These are phyloP conservation scores for Cymbopogon citratus DNA, from an alignment of 176 grass and related monocot genomes.

Conservation along the genomic window DNA sequence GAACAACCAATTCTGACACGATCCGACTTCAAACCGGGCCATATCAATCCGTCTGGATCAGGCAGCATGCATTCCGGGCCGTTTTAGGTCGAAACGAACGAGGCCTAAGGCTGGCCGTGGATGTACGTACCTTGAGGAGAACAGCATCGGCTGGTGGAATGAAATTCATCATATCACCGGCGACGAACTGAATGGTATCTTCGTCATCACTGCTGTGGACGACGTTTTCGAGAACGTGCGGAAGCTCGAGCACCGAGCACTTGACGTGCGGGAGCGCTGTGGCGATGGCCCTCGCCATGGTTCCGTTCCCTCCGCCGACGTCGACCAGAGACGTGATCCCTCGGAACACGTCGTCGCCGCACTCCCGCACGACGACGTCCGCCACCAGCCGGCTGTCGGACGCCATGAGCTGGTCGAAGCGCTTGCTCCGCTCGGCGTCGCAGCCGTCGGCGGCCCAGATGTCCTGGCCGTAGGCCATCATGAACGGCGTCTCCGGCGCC, in stretches of 20 bases:
- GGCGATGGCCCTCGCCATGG: neutral
- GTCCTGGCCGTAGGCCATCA: neutral
- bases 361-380: neutral
- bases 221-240: neutral
- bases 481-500: too few species aligned
- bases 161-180: conserved; percentile 25
- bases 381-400: conserved; percentile 4
- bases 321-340: neutral
- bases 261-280: neutral
- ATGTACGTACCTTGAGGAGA: neutral
- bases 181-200: neutral
- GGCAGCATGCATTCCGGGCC: too few species aligned
- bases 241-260: conserved; percentile 14
- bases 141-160: neutral
- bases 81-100: too few species aligned
- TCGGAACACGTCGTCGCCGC: neutral
- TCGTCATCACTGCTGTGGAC: too few species aligned
- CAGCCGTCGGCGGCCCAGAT: neutral
- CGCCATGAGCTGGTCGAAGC: neutral
- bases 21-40: too few species aligned
- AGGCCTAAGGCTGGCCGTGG: too few species aligned
- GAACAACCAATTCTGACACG: too few species aligned
- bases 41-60: too few species aligned
- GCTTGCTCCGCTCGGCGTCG: neutral
- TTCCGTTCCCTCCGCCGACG: neutral